These are phyloP conservation scores for Hypoxylon trugodes DNA, from an alignment of 495 filamentous ascomycete genomes.

Conservation along the genomic window DNA sequence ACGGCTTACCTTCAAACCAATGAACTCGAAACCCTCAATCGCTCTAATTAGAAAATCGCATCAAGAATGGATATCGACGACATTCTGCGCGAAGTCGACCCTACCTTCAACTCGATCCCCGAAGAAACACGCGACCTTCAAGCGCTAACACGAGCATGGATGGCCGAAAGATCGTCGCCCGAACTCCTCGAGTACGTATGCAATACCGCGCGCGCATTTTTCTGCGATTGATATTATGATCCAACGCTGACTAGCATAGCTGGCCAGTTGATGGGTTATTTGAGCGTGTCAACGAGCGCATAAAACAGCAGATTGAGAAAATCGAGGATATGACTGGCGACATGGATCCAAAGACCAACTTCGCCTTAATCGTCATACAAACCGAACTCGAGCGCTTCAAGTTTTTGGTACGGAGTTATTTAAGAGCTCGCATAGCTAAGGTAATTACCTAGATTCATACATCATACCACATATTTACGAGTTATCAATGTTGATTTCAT, in stretches of 20 bases:
- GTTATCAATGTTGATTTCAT: slow-evolving; percentile 12
- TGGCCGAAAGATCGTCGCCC: slow-evolving; percentile 86
- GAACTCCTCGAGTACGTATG: slow-evolving; percentile 74
- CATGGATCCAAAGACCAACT: slow-evolving; percentile 87
- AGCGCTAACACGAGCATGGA: slow-evolving; percentile 88
- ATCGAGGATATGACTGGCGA: slow-evolving; percentile 80
- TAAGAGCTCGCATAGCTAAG: slow-evolving; percentile 88
- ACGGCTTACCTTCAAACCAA: no score
- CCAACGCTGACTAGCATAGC: slow-evolving; percentile 44
- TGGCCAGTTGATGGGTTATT: slow-evolving; percentile 61
- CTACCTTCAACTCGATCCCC: slow-evolving; percentile 60
- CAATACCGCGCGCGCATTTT: neutral
- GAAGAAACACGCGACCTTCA: slow-evolving; percentile 81
- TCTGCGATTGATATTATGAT: neutral
- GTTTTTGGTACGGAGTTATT: slow-evolving; percentile 84
- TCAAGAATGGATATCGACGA: slow-evolving; percentile 83
- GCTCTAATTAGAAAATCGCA: neutral
- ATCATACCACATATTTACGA: neutral
- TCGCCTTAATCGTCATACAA: slow-evolving; percentile 92
- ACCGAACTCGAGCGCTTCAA: slow-evolving; percentile 95
- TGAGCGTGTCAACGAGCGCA: slow-evolving; percentile 79
- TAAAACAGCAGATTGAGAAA: slow-evolving; percentile 72
- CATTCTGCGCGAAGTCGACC: slow-evolving; percentile 83
- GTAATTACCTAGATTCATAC: slow-evolving; percentile 46
- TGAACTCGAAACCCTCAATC: neutral